Evolutionary conservation across 2,329 filamentous ascomycete genomes (phyloP).

Genomic region (Xylaria sp.): DNA sequence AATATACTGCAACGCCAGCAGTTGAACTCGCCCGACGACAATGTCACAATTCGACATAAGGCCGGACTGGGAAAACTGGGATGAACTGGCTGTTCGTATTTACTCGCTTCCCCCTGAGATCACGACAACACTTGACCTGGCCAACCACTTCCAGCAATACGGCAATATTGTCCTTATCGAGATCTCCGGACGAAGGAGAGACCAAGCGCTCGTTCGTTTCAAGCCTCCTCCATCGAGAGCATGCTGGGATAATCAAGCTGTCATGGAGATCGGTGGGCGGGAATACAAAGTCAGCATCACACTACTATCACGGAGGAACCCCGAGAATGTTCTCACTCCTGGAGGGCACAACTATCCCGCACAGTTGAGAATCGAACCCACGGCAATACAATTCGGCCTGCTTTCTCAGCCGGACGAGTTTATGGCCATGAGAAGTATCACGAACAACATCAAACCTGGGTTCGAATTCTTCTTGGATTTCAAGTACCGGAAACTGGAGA

Average conservation of each 20-base stretch:
- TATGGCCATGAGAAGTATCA: slow-evolving; percentile 66
- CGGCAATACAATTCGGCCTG: slow-evolving; percentile 43
- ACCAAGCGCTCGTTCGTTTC: slow-evolving; percentile 37
- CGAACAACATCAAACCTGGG: slow-evolving; percentile 33
- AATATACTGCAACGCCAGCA: neutral
- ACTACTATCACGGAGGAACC: slow-evolving; percentile 22
- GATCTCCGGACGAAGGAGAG: slow-evolving; percentile 33
- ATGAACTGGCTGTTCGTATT: slow-evolving; percentile 37
- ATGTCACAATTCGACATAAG: slow-evolving; percentile 23
- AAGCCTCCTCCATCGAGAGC: slow-evolving; percentile 39
- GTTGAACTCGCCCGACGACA: neutral
- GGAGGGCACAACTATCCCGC: slow-evolving; percentile 33
- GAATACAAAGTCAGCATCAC: slow-evolving; percentile 21
- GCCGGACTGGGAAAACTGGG: slow-evolving; percentile 43
- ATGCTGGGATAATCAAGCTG: slow-evolving; percentile 39
- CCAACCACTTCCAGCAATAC: slow-evolving; percentile 34
- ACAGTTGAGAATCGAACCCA: slow-evolving; percentile 35
- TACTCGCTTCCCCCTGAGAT: slow-evolving; percentile 26
- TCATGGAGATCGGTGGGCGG: slow-evolving; percentile 33
- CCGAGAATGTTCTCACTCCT: slow-evolving; percentile 22
- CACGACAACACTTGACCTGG: slow-evolving; percentile 40
- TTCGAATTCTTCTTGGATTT: slow-evolving; percentile 56
- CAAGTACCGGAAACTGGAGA: slow-evolving; percentile 52
- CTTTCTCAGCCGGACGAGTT: slow-evolving; percentile 59
- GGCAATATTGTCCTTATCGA: slow-evolving; percentile 41